These are phyloP conservation scores for Fraxinus sp. DNA, from an alignment of 305 asterid genomes.

Conservation along the genomic window DNA sequence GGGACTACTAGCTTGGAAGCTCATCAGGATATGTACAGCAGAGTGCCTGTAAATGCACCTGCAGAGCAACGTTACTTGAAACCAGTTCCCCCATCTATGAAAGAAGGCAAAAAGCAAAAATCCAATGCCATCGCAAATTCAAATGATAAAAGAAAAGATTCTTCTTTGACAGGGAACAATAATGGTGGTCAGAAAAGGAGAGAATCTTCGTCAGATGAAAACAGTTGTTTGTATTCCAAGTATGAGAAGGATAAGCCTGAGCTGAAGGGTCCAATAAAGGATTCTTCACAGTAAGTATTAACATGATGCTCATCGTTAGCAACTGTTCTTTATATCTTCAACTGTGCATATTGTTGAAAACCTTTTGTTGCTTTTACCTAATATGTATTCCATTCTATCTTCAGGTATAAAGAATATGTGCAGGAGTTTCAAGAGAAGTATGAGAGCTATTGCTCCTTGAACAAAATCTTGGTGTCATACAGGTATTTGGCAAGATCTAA, in stretches of 20 bases:
- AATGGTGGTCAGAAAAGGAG: constrained; percentile 54
- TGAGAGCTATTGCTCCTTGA: constrained; percentile 60
- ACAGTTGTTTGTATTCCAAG: constrained; percentile 57
- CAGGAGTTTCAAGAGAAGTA: constrained; percentile 87
- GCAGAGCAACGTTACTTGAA: constrained; percentile 48
- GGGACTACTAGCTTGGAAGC: constrained; percentile 42
- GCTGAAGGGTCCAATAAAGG: constrained; percentile 75
- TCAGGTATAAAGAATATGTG: constrained; percentile 80
- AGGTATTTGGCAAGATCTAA: constrained; percentile 49
- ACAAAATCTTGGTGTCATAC: constrained; percentile 69
- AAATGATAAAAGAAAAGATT: constrained; percentile 54
- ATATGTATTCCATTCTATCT: constrained; percentile 14
- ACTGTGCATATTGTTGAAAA: constrained; percentile 14
- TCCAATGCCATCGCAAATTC: constrained; percentile 44
- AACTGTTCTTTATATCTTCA: constrained; percentile 11
- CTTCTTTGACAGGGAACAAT: constrained; percentile 54
- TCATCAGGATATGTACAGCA: constrained; percentile 49
- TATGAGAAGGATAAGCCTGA: constrained; percentile 88
- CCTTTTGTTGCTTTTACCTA: constrained; percentile 18
- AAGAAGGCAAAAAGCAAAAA: constrained; percentile 63
- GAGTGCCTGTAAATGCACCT: constrained; percentile 37
- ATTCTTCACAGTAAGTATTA: constrained; percentile 70
- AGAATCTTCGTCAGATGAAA: constrained; percentile 67
- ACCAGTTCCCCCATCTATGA: constrained; percentile 44
- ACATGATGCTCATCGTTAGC: not conserved